These are phyloP conservation scores for Pseudocohnilembus persalinus DNA, from an alignment of 169 alveolate species.

Conservation along the genomic window DNA sequence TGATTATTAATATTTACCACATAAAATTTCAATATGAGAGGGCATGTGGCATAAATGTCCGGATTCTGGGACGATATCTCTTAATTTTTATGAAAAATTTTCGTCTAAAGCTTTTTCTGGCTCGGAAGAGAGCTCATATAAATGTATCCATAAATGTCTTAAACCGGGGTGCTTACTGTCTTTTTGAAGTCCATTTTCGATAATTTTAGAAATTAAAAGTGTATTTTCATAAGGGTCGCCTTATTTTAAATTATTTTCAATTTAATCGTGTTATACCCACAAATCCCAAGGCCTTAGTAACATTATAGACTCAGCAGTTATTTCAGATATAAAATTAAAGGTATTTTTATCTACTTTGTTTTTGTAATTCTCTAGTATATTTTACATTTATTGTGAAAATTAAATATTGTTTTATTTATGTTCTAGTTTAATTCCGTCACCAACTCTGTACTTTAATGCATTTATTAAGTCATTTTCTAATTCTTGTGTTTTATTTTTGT, in stretches of 20 bases:
- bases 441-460: background rate
- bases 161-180: background rate
- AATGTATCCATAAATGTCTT: slow-evolving; percentile 1
- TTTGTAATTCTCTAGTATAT: too few relatives aligned
- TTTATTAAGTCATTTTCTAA: background rate
- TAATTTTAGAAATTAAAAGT: background rate
- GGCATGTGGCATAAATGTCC: slow-evolving; percentile 10
- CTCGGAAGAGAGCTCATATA: background rate
- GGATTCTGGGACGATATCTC: background rate
- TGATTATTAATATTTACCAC: background rate
- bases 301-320: background rate
- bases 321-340: background rate
- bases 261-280: slow-evolving; percentile 1
- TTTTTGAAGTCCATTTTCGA: background rate
- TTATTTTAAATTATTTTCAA: background rate
- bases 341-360: background rate
- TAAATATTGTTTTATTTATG: background rate
- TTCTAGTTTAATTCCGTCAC: background rate
- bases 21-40: background rate
- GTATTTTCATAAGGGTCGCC: slow-evolving; percentile 2
- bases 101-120: background rate
- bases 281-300: background rate
- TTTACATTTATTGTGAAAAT: background rate
- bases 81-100: background rate
- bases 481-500: background rate